phyloP scores from a whole-genome alignment of 163 green algal species.

The Trebouxiophyceae sp. region DNA sequence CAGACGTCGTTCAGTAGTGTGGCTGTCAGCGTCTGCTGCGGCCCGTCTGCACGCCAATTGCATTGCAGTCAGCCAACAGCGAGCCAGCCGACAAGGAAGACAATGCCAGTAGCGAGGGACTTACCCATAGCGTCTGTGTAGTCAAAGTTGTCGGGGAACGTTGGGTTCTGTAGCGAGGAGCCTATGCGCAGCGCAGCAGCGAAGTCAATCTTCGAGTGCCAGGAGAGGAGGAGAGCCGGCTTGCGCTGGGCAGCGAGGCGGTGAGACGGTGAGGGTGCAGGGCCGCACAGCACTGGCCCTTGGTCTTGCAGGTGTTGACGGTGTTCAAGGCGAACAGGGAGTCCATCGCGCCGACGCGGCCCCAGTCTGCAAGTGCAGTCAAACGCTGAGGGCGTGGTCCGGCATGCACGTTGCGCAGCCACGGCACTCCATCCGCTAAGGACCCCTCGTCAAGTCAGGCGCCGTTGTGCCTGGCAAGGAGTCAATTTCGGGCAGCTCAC shows the following conservation, averaged over 20 bases:
- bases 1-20: slow-evolving; percentile 1
- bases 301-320: not conserved
- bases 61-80: not conserved
- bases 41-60: not conserved
- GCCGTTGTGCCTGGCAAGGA: not conserved
- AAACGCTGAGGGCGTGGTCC: not conserved
- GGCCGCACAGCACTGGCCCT: not conserved
- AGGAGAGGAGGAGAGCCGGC: too few relatives aligned
- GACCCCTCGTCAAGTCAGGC: not conserved
- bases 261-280: too few relatives aligned
- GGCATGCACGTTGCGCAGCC: not conserved
- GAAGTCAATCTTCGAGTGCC: too few relatives aligned
- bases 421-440: not conserved
- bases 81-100: not conserved
- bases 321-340: not conserved
- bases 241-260: too few relatives aligned
- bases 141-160: not conserved
- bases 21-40: not conserved
- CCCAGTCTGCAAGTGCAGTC: not conserved
- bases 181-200: too few relatives aligned
- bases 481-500: not conserved
- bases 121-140: not conserved
- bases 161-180: not conserved
- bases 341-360: not conserved
- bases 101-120: not conserved